These are phyloP conservation scores for Chaetomium fimeti DNA, from an alignment of 495 filamentous ascomycete genomes.

Conservation along the genomic window DNA sequence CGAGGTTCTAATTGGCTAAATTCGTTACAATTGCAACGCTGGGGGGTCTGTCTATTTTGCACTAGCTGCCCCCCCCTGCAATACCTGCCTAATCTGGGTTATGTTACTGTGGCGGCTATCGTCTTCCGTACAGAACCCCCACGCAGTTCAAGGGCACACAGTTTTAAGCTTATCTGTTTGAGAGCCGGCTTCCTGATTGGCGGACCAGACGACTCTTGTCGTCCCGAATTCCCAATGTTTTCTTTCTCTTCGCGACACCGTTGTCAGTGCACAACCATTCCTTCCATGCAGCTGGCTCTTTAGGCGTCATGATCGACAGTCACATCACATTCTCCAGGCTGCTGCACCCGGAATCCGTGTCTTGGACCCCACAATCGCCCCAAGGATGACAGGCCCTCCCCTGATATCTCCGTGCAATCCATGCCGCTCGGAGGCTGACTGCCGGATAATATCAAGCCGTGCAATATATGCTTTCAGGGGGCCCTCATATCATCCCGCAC, in stretches of 20 bases:
- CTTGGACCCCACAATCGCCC: neutral
- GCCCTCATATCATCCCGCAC: neutral
- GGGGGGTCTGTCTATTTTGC: no score
- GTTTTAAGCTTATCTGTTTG: neutral
- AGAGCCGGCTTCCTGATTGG: neutral
- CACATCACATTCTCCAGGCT: neutral
- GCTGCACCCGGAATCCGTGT: neutral
- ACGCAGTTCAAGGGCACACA: neutral
- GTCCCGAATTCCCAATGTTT: no score
- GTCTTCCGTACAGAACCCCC: no score
- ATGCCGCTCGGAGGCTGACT: neutral
- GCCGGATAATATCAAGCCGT: constrained; percentile 14
- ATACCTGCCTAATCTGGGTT: no score
- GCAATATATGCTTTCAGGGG: neutral
- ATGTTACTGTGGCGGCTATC: no score
- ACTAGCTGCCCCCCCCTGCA: no score
- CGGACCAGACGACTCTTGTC: neutral
- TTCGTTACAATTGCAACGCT: no score
- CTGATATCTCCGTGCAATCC: neutral
- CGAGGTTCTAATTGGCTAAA: no score
- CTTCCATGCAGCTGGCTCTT: no score
- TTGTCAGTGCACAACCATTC: no score
- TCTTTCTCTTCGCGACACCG: no score
- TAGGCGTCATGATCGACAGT: neutral
- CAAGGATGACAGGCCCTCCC: neutral